These are phyloP conservation scores for Auxenochlorella pyrenoidosa DNA, from an alignment of 139 green algal species.

Conservation along the genomic window DNA sequence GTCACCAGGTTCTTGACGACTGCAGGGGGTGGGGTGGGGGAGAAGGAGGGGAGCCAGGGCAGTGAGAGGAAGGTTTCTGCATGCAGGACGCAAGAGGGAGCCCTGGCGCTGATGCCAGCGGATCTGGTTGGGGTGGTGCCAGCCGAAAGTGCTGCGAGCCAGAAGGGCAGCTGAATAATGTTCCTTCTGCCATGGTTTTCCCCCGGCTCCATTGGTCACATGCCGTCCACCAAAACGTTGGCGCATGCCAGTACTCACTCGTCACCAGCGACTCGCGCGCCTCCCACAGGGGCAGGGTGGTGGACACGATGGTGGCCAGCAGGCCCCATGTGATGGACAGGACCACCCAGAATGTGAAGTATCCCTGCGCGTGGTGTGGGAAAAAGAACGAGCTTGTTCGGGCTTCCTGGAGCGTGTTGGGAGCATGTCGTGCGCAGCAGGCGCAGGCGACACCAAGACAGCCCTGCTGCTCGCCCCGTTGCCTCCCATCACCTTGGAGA, in stretches of 20 bases:
- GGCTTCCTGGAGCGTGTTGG: too few species aligned
- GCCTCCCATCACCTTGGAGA: constrained; percentile 46
- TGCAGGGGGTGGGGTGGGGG: background rate
- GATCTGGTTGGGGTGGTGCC: too few species aligned
- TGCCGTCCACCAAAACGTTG: background rate
- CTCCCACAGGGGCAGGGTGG: constrained; percentile 61
- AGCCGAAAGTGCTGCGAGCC: too few species aligned
- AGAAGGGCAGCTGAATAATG: background rate
- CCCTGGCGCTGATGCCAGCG: too few species aligned
- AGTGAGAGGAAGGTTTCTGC: background rate
- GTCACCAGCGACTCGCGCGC: constrained; percentile 41
- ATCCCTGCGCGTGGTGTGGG: constrained; percentile 40
- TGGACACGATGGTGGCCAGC: constrained; percentile 53
- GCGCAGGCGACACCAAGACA: background rate
- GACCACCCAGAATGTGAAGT: constrained; percentile 82
- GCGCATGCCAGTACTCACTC: too few species aligned
- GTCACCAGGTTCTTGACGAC: constrained; percentile 40
- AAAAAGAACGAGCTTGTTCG: background rate
- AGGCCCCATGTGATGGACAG: constrained; percentile 70
- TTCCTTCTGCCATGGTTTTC: too few species aligned
- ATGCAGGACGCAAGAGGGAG: background rate
- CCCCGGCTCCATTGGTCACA: too few species aligned
- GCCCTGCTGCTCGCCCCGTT: background rate
- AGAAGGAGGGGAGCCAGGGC: background rate
- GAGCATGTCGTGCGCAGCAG: background rate